phyloP scores from a whole-genome alignment of 2,329 filamentous ascomycete species.

The Cladosporium sphaerospermum region DNA sequence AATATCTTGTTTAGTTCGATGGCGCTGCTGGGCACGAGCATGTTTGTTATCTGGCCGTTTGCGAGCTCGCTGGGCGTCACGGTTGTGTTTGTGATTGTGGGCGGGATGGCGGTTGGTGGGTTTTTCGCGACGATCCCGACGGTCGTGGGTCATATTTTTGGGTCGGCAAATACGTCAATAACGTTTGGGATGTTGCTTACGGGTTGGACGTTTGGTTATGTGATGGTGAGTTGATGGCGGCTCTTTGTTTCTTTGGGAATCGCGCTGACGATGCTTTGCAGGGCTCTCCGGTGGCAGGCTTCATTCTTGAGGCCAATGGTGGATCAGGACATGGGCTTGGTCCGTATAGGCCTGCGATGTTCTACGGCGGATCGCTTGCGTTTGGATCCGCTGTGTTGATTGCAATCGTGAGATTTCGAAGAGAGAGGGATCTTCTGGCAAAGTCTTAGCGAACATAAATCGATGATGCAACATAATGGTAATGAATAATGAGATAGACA shows the following conservation, averaged over 20 bases:
- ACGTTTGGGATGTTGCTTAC: conserved; percentile 59
- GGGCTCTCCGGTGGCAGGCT: conserved; percentile 55
- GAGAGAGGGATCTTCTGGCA: neutral
- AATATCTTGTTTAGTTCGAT: conserved; percentile 51
- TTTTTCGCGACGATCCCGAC: conserved; percentile 62
- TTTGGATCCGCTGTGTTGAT: neutral
- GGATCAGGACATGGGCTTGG: conserved; percentile 44
- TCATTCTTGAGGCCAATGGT: conserved; percentile 48
- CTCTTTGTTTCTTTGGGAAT: neutral
- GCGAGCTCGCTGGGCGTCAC: conserved; percentile 50
- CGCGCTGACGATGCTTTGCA: conserved; percentile 14
- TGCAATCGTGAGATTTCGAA: neutral
- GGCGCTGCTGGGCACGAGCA: conserved; percentile 49
- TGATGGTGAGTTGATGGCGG: conserved; percentile 42
- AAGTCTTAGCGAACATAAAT: neutral
- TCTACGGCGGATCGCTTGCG: conserved; percentile 44
- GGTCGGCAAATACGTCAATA: conserved; percentile 37
- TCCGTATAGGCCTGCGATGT: conserved; percentile 56
- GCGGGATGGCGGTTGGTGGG: conserved; percentile 55
- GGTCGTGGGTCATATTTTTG: conserved; percentile 55
- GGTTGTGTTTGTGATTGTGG: conserved; percentile 52
- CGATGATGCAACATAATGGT: neutral
- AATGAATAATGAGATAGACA: neutral
- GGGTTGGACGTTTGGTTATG: conserved; percentile 55
- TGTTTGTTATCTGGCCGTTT: conserved; percentile 57